These are phyloP conservation scores for Colletotrichum australisinense DNA, from an alignment of 2,329 filamentous ascomycete species.

Conservation along the genomic window DNA sequence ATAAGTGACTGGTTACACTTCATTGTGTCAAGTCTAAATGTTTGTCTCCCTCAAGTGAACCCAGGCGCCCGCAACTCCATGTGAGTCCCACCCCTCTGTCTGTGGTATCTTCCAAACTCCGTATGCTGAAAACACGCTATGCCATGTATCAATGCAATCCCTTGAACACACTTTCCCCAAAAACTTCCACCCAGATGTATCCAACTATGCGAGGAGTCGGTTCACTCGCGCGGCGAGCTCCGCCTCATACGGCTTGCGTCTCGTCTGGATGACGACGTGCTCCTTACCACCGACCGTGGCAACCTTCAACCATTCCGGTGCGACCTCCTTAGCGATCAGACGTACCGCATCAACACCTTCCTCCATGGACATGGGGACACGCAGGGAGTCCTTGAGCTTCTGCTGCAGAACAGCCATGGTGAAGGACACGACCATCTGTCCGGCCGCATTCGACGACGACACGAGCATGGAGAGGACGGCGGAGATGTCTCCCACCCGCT, in stretches of 20 bases:
- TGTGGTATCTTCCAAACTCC: conserved; percentile 34
- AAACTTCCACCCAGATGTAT: background rate
- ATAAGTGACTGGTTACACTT: background rate
- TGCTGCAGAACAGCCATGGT: conserved; percentile 71
- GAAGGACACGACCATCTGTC: conserved; percentile 71
- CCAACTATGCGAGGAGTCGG: conserved; percentile 18
- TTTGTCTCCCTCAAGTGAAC: background rate
- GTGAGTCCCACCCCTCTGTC: background rate
- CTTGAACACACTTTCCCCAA: background rate
- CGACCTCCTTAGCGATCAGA: conserved; percentile 64
- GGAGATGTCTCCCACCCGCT: conserved; percentile 75
- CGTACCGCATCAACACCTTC: conserved; percentile 63
- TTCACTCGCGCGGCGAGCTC: conserved; percentile 31
- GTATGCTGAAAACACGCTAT: conserved; percentile 14
- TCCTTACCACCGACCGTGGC: conserved; percentile 64
- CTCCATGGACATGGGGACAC: conserved; percentile 63
- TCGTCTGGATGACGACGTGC: conserved; percentile 66
- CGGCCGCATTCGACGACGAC: conserved; percentile 61
- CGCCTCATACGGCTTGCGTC: conserved; percentile 48
- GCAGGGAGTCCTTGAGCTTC: conserved; percentile 76
- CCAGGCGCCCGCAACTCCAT: background rate
- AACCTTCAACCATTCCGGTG: conserved; percentile 67
- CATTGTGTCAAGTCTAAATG: background rate
- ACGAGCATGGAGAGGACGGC: conserved; percentile 74
- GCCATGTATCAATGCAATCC: conserved; percentile 7